These are phyloP conservation scores for Dendrostoma leiphaemia DNA, from an alignment of 2,329 filamentous ascomycete species.

Conservation along the genomic window DNA sequence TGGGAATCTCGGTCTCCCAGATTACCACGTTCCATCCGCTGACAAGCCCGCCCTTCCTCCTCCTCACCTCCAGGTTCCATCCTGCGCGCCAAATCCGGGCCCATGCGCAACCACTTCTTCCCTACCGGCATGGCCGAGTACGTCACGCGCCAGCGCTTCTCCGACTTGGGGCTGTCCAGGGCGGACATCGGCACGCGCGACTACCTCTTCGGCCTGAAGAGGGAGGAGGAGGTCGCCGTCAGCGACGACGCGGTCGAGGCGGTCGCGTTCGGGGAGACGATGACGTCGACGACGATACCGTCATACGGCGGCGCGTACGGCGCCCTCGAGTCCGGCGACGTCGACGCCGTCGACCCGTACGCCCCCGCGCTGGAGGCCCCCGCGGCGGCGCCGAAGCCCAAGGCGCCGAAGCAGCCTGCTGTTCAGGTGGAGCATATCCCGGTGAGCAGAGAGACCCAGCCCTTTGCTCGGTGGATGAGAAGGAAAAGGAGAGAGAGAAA, in stretches of 20 bases:
- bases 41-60: neutral
- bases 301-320: too few species aligned
- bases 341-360: too few species aligned
- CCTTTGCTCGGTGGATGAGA: neutral
- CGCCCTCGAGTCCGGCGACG: too few species aligned
- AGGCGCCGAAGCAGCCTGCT: conserved; percentile 5
- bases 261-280: too few species aligned
- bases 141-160: conserved; percentile 31
- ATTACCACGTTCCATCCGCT: too few species aligned
- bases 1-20: too few species aligned
- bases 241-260: conserved; percentile 15
- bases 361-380: neutral
- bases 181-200: conserved; percentile 31
- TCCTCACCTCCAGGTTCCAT: conserved; percentile 26
- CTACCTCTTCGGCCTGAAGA: conserved; percentile 23
- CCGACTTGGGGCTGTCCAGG: conserved; percentile 28
- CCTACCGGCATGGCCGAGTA: conserved; percentile 33
- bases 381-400: neutral
- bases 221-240: neutral
- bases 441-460: conserved; percentile 16
- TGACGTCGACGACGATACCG: too few species aligned
- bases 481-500: too few species aligned
- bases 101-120: conserved; percentile 37
- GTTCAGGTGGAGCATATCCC: conserved; percentile 17
- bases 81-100: conserved; percentile 32